phyloP scores from a whole-genome alignment of 345 rosid species.

The Pistacia atlantica region DNA sequence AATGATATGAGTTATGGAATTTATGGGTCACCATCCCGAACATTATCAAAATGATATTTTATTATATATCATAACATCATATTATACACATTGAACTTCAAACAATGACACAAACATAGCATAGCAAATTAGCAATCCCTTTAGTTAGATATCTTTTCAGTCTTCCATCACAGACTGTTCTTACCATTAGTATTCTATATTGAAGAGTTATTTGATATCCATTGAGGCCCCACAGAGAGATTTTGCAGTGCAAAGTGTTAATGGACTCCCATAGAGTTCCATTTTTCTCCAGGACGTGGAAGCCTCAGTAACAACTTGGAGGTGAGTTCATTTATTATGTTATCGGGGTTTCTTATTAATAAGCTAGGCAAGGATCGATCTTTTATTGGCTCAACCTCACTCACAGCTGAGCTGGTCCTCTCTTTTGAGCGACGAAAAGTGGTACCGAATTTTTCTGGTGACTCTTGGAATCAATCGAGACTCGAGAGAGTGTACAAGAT shows the following conservation, averaged over 20 bases:
- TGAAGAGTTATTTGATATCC: constrained; percentile 21
- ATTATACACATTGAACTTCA: too few relatives aligned
- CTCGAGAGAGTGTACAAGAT: neutral
- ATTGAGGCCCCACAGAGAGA: constrained; percentile 1
- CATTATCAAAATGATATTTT: too few relatives aligned
- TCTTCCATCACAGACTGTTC: constrained; percentile 15
- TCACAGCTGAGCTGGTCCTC: constrained; percentile 17
- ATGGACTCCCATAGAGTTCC: constrained; percentile 23
- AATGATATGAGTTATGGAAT: constrained; percentile 5
- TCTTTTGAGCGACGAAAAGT: neutral
- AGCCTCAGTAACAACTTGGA: constrained; percentile 3
- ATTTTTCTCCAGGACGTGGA: constrained; percentile 18
- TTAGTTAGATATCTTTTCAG: too few relatives aligned
- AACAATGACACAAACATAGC: too few relatives aligned
- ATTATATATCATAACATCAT: too few relatives aligned
- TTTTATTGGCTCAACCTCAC: constrained; percentile 7
- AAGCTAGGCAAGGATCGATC: neutral
- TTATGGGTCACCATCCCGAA: too few relatives aligned
- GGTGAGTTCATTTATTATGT: constrained; percentile 26
- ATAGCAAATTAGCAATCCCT: too few relatives aligned
- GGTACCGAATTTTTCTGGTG: neutral
- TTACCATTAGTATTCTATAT: constrained; percentile 26
- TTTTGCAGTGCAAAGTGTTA: constrained; percentile 8
- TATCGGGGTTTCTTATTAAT: constrained; percentile 11
- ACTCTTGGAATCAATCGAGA: neutral